Evolutionary conservation across 352 stramenopile species (phyloP).

Genomic region (Pythium inflatum): DNA sequence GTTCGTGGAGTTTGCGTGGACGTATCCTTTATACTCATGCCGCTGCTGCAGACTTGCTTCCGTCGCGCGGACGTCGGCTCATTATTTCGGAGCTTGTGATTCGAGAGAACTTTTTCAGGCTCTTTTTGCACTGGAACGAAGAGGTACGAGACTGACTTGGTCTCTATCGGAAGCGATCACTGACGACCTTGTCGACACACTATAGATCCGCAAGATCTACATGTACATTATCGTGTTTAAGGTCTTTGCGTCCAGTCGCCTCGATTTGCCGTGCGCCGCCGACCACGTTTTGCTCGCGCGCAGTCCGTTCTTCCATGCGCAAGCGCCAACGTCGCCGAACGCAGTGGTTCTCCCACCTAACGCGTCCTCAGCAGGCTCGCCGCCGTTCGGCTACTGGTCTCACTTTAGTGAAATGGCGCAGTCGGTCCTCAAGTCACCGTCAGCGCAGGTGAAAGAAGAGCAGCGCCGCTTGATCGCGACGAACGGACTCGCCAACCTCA

Average conservation of each 20-base stretch:
- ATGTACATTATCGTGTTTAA: slow-evolving; percentile 87
- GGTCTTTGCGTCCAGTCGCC: slow-evolving; percentile 70
- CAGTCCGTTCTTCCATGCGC: slow-evolving; percentile 72
- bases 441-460: slow-evolving; percentile 12
- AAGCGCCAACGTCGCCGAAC: no score
- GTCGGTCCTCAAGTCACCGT: slow-evolving; percentile 51
- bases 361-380: slow-evolving; percentile 24
- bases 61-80: slow-evolving; percentile 59
- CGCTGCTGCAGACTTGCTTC: slow-evolving; percentile 57
- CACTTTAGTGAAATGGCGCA: slow-evolving; percentile 77
- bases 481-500: slow-evolving; percentile 59
- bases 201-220: slow-evolving; percentile 85
- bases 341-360: no score
- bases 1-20: neutral
- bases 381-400: slow-evolving; percentile 62
- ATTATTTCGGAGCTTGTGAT: slow-evolving; percentile 78
- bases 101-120: slow-evolving; percentile 85
- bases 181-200: neutral
- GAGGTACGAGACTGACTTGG: no score
- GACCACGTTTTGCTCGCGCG: slow-evolving; percentile 77
- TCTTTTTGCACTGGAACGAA: slow-evolving; percentile 91
- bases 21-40: neutral
- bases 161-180: no score
- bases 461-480: slow-evolving; percentile 19
- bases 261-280: slow-evolving; percentile 71